Percentiles rank a stretch among this genome's conserved stretches.
Conservation (phyloP, 2,329 filamentous ascomycete genomes). For the Colletotrichum kahawae region DNA sequence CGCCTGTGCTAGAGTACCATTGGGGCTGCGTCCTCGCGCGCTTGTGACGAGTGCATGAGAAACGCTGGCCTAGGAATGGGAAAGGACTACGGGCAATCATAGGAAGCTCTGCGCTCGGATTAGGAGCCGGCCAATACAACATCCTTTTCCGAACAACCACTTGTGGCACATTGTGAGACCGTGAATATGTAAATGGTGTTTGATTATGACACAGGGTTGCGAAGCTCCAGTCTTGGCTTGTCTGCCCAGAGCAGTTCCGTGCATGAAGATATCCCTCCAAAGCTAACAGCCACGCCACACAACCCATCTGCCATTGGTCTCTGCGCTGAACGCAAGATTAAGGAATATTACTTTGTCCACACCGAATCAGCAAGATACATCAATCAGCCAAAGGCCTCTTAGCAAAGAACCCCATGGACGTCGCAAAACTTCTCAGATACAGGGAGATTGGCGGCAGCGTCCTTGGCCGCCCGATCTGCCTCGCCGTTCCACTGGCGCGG, state of each 20-base stretch:
- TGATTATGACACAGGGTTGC: neutral
- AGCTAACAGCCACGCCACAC: neutral
- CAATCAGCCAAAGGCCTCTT: neutral
- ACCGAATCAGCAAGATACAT: neutral
- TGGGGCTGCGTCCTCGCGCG: neutral
- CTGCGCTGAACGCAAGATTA: neutral
- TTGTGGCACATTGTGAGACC: neutral
- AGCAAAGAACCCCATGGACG: neutral
- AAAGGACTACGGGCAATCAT: conserved; percentile 5
- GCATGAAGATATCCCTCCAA: neutral
- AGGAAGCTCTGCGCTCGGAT: conserved; percentile 20
- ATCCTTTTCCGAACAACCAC: neutral
- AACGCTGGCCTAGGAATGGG: neutral
- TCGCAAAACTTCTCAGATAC: neutral
- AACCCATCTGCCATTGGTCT: neutral
- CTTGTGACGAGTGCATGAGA: neutral
- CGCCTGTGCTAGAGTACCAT: conserved; percentile 1
- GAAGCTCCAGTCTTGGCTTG: neutral
- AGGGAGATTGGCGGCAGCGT: conserved; percentile 23
- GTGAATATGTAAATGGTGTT: neutral
- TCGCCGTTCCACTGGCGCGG: conserved; percentile 43
- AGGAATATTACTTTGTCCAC: neutral
- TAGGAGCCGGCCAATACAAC: conserved; percentile 14
- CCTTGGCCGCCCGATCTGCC: conserved; percentile 46
- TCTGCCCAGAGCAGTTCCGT: neutral